Base-by-base conservation (phyloP, 331 rosid genomes). In the Prunus yedoensis region DNA sequence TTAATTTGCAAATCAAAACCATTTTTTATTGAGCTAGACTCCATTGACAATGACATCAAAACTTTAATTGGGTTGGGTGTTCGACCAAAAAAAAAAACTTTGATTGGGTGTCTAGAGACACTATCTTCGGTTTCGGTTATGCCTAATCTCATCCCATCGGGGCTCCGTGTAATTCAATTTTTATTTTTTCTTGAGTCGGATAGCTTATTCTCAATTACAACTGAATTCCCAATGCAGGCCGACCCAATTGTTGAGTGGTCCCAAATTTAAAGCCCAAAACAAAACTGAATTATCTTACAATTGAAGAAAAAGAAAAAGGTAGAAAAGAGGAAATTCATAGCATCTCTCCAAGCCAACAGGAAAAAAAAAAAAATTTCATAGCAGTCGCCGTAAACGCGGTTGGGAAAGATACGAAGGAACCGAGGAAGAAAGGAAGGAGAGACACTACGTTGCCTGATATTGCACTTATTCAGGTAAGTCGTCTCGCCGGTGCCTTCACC, bases 351-450 rank as follows among this genome's bases (percentile, higher is more conserved):
- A 35, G 47, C 49, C 27, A 64, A 65, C 51, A 45, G 51, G n/a
- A 8, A 65, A 38, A 64, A 35, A 61, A 38, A 28, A 32, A 38
- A 64, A 18, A 35, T 35, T 4, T n/a, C 25, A 21, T 54, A 38
- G 76, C 76, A 38, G 54, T 54, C 65, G 52, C 65, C 30, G 70
- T 65, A 62, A 54, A 13, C 52, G 53, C 15, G 66, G 66, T 27
- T 35, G 41, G 66, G 53, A 38, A 71, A 56, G 76, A 57, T 38
- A 71, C 50, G 66, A 71, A 56, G 66, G 66, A 53, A 70, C 20
- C 66, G 66, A n/a, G 75, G 28, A 71, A 38, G 52, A 45, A 35
- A 54, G 66, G 74, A 32, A 70, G 74, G 74, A 35, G 51, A 32
- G 63, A 70, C 50, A 3, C n/a, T 52, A 12, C 25, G 73, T 52